These are phyloP conservation scores for Leccinum subrobustum DNA, from an alignment of 1,284 basidiomycete species.

Conservation along the genomic window DNA sequence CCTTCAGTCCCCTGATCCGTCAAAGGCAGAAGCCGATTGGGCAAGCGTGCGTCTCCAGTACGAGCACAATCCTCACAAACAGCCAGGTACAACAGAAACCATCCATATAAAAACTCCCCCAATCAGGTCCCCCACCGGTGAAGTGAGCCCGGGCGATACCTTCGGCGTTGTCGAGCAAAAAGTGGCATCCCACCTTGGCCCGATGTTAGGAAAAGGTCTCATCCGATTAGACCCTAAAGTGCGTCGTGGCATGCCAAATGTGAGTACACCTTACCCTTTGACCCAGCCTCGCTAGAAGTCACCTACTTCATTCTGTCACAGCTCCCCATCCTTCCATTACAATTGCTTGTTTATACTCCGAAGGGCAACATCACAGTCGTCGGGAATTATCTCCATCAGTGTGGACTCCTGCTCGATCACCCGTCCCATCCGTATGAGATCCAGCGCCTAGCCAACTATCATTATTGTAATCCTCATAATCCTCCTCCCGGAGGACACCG, in stretches of 20 bases:
- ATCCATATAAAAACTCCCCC: slow-evolving; percentile 79
- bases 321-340: slow-evolving; percentile 79
- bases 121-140: slow-evolving; percentile 46
- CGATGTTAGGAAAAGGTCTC: slow-evolving; percentile 79
- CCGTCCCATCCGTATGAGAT: slow-evolving; percentile 62
- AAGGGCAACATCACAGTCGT: slow-evolving; percentile 88
- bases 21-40: slow-evolving; percentile 60
- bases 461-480: slow-evolving; percentile 89
- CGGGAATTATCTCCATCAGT: slow-evolving; percentile 68
- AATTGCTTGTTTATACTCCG: slow-evolving; percentile 88
- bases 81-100: slow-evolving; percentile 60
- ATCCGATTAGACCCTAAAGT: slow-evolving; percentile 84
- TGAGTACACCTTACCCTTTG: slow-evolving; percentile 36
- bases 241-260: slow-evolving; percentile 58
- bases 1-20: slow-evolving; percentile 49
- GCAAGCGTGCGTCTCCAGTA: slow-evolving; percentile 75
- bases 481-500: slow-evolving; percentile 71
- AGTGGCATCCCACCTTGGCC: slow-evolving; percentile 73
- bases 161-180: slow-evolving; percentile 88
- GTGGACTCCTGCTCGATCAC: slow-evolving; percentile 77
- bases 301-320: slow-evolving; percentile 33
- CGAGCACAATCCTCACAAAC: slow-evolving; percentile 58
- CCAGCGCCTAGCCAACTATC: slow-evolving; percentile 59
- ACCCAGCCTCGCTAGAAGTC: slow-evolving; percentile 17
- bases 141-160: slow-evolving; percentile 54